phyloP scores from a whole-genome alignment of 352 stramenopile genomes.

The Pythium scleroteichum region DNA sequence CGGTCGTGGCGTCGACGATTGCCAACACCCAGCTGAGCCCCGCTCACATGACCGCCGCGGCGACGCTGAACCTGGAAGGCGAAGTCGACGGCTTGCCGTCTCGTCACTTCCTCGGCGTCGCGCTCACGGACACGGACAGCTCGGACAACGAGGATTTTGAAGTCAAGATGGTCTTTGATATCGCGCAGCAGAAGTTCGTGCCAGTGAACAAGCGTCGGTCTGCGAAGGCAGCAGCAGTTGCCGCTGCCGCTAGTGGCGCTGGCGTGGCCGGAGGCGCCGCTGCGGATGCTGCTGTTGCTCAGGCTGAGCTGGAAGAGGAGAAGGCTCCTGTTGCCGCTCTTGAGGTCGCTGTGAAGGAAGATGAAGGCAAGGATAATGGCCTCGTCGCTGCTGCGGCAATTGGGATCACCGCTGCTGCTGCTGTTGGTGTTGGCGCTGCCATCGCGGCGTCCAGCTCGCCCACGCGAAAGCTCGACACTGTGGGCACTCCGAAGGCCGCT shows the following conservation, averaged over 20 bases:
- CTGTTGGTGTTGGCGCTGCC: slow-evolving; percentile 3
- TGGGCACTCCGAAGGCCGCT: not conserved
- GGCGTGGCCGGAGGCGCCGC: not conserved
- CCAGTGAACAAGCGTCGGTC: slow-evolving; percentile 9
- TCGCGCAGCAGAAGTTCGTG: slow-evolving; percentile 17
- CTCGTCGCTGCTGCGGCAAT: slow-evolving; percentile 6
- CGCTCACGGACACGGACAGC: slow-evolving; percentile 17
- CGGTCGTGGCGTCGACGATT: slow-evolving; percentile 16
- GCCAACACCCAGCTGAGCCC: slow-evolving; percentile 4
- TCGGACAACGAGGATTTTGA: slow-evolving; percentile 19
- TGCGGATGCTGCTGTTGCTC: not conserved
- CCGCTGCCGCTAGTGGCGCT: not conserved
- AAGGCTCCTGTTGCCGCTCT: not conserved
- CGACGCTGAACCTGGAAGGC: slow-evolving; percentile 4
- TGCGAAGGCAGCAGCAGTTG: not conserved
- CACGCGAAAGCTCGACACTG: slow-evolving; percentile 17
- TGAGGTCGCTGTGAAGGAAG: not conserved
- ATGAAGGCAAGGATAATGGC: not conserved
- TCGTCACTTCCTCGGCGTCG: slow-evolving; percentile 14
- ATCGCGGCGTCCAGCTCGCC: not conserved
- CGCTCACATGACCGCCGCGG: not conserved
- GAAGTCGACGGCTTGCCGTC: slow-evolving; percentile 6
- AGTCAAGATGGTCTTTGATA: slow-evolving; percentile 23
- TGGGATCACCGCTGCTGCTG: slow-evolving; percentile 1
- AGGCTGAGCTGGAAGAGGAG: not conserved